Conservation (phyloP, 2,329 filamentous ascomycete species). For the Fusarium sterilihyphosum region DNA sequence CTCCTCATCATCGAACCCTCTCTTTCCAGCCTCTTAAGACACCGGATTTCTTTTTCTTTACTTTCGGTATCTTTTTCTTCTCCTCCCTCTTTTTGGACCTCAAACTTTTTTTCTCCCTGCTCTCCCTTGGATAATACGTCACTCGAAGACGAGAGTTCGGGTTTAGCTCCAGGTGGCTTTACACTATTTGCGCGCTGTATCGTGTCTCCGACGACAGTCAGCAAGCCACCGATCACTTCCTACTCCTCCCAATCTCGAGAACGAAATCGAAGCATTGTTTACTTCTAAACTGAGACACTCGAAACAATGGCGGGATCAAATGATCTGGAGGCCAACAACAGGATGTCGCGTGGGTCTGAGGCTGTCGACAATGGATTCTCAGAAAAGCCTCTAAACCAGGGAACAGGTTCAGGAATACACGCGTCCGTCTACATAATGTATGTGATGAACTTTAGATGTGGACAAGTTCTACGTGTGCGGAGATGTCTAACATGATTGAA, state of each 20-base stretch:
- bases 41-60: not conserved
- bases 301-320: constrained; percentile 14
- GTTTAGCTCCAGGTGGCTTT: constrained; percentile 20
- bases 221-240: constrained; percentile 7
- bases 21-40: constrained; percentile 3
- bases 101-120: not conserved
- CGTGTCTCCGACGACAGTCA: not conserved
- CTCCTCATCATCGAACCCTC: constrained; percentile 5
- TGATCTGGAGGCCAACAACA: constrained; percentile 26
- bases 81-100: not conserved
- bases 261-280: not conserved
- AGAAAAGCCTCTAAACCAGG: constrained; percentile 44
- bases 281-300: constrained; percentile 3
- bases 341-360: not conserved
- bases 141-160: constrained; percentile 17
- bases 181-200: constrained; percentile 5
- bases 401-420: constrained; percentile 40
- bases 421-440: constrained; percentile 49
- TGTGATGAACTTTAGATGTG: constrained; percentile 4
- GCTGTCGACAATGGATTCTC: not conserved
- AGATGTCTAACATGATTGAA: constrained; percentile 13
- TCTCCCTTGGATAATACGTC: constrained; percentile 6
- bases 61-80: not conserved
- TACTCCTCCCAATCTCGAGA: not conserved
- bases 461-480: not conserved